phyloP scores from a whole-genome alignment of 106 monocot species.

The Dendrobium chrysotoxum region DNA sequence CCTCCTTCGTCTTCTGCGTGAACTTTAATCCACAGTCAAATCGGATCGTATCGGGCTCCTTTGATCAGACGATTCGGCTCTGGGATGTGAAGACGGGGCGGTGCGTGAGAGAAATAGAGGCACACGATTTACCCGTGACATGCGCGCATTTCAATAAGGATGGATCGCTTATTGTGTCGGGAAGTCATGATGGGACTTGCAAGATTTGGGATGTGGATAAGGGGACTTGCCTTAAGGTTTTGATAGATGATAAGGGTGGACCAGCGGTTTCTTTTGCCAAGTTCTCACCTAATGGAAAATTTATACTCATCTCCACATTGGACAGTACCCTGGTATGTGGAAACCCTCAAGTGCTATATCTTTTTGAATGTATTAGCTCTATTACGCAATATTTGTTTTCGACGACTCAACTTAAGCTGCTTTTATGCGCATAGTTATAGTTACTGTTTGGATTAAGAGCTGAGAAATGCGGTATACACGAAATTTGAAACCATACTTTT shows the following conservation, averaged over 20 bases:
- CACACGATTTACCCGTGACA: slow-evolving; percentile 71
- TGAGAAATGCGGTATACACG: no score
- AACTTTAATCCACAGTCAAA: slow-evolving; percentile 75
- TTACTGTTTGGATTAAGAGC: no score
- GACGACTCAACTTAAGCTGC: no score
- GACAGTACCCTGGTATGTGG: slow-evolving; percentile 64
- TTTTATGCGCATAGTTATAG: no score
- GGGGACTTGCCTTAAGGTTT: slow-evolving; percentile 66
- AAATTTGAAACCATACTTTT: no score
- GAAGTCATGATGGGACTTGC: slow-evolving; percentile 86
- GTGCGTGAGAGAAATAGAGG: slow-evolving; percentile 44
- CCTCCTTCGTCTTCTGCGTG: slow-evolving; percentile 83
- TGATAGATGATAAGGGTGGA: slow-evolving; percentile 59
- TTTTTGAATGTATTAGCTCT: background rate
- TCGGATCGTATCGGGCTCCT: slow-evolving; percentile 64
- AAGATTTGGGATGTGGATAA: slow-evolving; percentile 78
- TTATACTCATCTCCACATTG: slow-evolving; percentile 71
- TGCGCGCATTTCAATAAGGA: slow-evolving; percentile 72
- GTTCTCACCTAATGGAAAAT: slow-evolving; percentile 97
- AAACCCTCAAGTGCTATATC: background rate
- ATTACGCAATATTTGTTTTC: no score
- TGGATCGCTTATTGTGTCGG: slow-evolving; percentile 76
- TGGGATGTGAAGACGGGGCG: slow-evolving; percentile 82
- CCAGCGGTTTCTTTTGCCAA: slow-evolving; percentile 79
- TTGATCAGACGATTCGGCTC: slow-evolving; percentile 62